Evolutionary conservation across 495 filamentous ascomycete species (phyloP), one percentile per base, ranked within the genome.

Genomic region (Neurospora africana): DNA sequence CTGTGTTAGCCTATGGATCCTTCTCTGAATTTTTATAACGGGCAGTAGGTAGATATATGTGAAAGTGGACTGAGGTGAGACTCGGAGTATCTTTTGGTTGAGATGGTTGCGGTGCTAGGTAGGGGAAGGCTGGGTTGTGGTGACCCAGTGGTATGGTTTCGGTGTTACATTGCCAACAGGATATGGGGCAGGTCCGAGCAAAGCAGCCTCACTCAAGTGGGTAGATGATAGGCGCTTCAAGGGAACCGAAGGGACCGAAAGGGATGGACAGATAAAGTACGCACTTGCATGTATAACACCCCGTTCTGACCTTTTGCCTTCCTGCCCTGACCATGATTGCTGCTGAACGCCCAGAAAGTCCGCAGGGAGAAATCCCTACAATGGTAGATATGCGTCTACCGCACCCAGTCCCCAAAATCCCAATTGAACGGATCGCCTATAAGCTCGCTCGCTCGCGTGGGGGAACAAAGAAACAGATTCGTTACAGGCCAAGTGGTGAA

Each of bases 271-370:
- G 72, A 43, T 71, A 71, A 70, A n/a, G 9, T 65, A 79, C 81
- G 47, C 70, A 82, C 81, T 82, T 82, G 81, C 81, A 82, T 37
- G 81, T 81, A 21, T 75, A 69, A 70, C 81, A 82, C 1, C 81
- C 81, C 4, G 78, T 82, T 68, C 74, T 78, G 37, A 81, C 81
- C 58, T 80, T 82, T 69, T 78, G 76, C 11, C 76, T 78, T n/a
- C 81, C 81, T 74, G 80, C 82, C 47, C 81, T 72, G 36, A 78
- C 69, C 81, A 81, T 82, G 53, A 19, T 65, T 65, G 53, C 53
- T 65, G 53, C 53, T 65, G 53, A 65, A 65, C 53, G 53, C 27
- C 30, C 53, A 33, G 4, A 35, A 65, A 30, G 10, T 33, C 27
- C 15, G 15, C 53, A 65, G 53, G 15, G 15, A 33, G 53, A 61